Conservation (phyloP, 1,284 basidiomycete species). For the Peniophora sp. region DNA sequence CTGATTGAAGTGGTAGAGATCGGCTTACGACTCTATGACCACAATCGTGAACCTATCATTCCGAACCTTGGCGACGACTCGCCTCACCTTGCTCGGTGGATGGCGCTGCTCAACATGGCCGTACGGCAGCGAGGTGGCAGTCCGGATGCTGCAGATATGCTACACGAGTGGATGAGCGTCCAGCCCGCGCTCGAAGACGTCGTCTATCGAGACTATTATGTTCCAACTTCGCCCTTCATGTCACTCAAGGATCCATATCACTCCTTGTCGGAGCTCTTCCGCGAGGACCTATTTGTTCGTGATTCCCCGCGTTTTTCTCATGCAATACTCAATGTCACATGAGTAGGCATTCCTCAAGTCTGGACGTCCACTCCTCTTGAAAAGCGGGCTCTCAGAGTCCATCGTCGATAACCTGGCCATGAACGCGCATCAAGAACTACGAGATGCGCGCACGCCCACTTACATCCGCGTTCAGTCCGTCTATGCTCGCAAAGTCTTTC, state of each 20-base stretch:
- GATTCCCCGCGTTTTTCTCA: neutral
- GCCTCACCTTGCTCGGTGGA: slow-evolving; percentile 56
- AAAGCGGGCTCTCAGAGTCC: slow-evolving; percentile 45
- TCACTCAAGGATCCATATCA: slow-evolving; percentile 20
- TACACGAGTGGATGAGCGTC: slow-evolving; percentile 42
- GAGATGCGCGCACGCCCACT: slow-evolving; percentile 34
- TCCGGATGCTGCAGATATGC: slow-evolving; percentile 48
- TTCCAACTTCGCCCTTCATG: slow-evolving; percentile 47
- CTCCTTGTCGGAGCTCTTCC: slow-evolving; percentile 24
- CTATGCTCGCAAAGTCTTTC: slow-evolving; percentile 38
- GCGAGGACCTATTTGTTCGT: slow-evolving; percentile 36
- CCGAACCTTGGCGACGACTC: slow-evolving; percentile 31
- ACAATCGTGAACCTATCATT: slow-evolving; percentile 35
- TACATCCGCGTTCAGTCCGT: slow-evolving; percentile 51
- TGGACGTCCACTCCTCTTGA: slow-evolving; percentile 58
- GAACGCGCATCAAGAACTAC: slow-evolving; percentile 42
- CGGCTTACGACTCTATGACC: slow-evolving; percentile 56
- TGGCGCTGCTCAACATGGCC: slow-evolving; percentile 42
- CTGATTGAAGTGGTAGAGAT: slow-evolving; percentile 60
- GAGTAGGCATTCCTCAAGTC: slow-evolving; percentile 54
- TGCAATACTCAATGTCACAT: slow-evolving; percentile 7
- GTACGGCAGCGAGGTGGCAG: slow-evolving; percentile 50
- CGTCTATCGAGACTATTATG: slow-evolving; percentile 46
- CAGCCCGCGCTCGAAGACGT: slow-evolving; percentile 50
- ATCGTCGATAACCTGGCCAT: slow-evolving; percentile 45